Evolutionary conservation across 371 early-diverging fungal genomes (phyloP), one percentile per base, ranked within the genome.

Genomic region (Mucor saturninus): DNA sequence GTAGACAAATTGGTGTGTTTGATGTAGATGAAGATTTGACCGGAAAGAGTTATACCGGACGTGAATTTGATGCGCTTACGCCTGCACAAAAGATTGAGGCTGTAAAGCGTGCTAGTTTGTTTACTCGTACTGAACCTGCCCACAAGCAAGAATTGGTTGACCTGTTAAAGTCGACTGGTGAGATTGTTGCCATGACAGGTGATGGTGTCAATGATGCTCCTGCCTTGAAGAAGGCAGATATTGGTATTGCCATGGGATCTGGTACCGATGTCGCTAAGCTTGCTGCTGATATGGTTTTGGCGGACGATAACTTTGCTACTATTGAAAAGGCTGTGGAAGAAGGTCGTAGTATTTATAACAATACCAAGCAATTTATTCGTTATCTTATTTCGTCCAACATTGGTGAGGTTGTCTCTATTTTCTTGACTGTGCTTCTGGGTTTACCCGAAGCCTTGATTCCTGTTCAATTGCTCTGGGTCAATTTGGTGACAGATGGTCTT

Each of bases 131-230:
- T 0, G 96, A 96, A 76, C 99, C 98, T 46, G 77, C 90, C 38
- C 97, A 98, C 84, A 99, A 99, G 82, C 85, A 89, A 71, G 84
- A 93, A 72, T 81, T 99, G 66, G 97, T 99, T 3, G 90, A 95
- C 73, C 72, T 95, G 38, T 82, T 99, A 64, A 91, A 97, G 76
- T 81, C 77, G 28, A 71, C 84, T 30, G 98, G 98, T 7, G 91
- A 92, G 92, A 88, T 98, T 40, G 97, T 97, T 13, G 98, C 97
- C 37, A 97, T 99, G 97, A 97, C 98, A 8, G 99, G 99, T 61
- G 99, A 99, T 74, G 99, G 99, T 81, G 98, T 98, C 43, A 98
- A 98, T 75, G 99, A 99, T 77, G 98, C 98, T 7, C 97, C 97
- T 28, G 98, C 99, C 13, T 79, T 99, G 59, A 97, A 97, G 76